A percentile compares a stretch with the other conserved stretches of the same genome.
Evolutionary conservation across 306 rosid genomes (phyloP).

Genomic region (Glycine tomentella): DNA sequence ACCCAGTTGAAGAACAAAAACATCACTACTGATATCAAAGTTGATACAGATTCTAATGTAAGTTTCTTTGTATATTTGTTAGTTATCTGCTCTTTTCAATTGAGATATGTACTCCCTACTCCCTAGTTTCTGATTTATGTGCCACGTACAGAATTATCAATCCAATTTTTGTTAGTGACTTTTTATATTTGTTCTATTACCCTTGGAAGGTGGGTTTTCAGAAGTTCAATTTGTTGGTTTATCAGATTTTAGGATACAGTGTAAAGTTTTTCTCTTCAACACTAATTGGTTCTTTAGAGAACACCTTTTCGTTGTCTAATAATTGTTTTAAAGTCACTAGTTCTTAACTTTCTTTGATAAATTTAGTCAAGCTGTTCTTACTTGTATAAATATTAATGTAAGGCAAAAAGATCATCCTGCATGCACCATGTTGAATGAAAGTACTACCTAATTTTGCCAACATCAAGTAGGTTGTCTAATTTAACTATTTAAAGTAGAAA

Average conservation of each 20-base stretch:
- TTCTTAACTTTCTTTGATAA: background rate
- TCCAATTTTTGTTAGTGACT: conserved; percentile 11
- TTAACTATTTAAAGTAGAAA: background rate
- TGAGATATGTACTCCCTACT: background rate
- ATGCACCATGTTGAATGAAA: background rate
- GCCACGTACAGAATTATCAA: background rate
- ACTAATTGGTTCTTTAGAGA: background rate
- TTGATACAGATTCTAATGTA: conserved; percentile 86
- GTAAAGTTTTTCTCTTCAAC: background rate
- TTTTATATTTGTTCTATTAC: background rate
- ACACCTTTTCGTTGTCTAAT: background rate
- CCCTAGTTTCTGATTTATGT: background rate
- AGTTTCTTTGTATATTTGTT: conserved; percentile 42
- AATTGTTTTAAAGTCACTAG: background rate
- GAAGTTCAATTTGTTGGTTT: conserved; percentile 6
- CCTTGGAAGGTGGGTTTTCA: background rate
- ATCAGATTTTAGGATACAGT: conserved; percentile 11
- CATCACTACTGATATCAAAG: conserved; percentile 90
- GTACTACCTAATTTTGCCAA: conserved; percentile 15
- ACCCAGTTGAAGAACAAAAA: conserved; percentile 85
- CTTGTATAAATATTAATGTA: background rate
- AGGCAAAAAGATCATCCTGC: background rate
- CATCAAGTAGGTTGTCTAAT: background rate
- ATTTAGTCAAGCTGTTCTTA: background rate
- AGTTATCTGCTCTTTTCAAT: background rate